Base-by-base conservation (phyloP, 495 filamentous ascomycete genomes). In the Hypomontagnella monticulosa region DNA sequence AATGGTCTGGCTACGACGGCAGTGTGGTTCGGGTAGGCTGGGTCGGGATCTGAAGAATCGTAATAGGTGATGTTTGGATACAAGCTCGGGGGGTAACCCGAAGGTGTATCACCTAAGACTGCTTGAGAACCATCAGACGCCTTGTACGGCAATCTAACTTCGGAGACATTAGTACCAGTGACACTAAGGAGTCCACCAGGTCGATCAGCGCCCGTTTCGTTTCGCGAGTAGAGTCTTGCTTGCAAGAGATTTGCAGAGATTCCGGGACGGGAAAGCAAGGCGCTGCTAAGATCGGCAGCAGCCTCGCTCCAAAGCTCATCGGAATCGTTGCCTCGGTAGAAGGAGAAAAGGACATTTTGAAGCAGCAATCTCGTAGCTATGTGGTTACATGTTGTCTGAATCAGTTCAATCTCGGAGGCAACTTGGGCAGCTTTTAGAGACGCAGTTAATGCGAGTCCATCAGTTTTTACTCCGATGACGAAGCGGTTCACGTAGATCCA, bases 341-440 rank as follows among this genome's bases (percentile, higher is more conserved):
- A 93, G 0, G 81, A 75, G 49, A 75, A 69, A 16, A 95, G 78
- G 14, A 86, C 81, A 19, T 75, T 62, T 62, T 94, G 91, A 1
- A 93, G 76, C 14, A 90, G 67, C 7, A 93, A 68, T 51, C 92
- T 82, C 1, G 91, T 90, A 11, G 87, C 75, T 47, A 91, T 87
- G 55, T 86, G 85, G 40, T 81, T 78, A 65, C 88, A 89, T 30
- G 84, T 86, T 3, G 89, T 84, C 75, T 92, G 86, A 59, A 93
- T 85, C 38, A 94, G 81, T 33, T 89, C 80, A 20, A 96, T 82
- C 70, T 89, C 89, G 47, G 88, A 87, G n/a, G 87, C 77, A 34
- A 97, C 82, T 71, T 93, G 88, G 16, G 89, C 86, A 20, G 93
- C 88, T 74, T 96, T 97, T 71, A 97, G 85, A 10, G 88, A 91